Evolutionary conservation across 73 alveolate genomes (phyloP).

Genomic region (Paramecium sonneborni): DNA sequence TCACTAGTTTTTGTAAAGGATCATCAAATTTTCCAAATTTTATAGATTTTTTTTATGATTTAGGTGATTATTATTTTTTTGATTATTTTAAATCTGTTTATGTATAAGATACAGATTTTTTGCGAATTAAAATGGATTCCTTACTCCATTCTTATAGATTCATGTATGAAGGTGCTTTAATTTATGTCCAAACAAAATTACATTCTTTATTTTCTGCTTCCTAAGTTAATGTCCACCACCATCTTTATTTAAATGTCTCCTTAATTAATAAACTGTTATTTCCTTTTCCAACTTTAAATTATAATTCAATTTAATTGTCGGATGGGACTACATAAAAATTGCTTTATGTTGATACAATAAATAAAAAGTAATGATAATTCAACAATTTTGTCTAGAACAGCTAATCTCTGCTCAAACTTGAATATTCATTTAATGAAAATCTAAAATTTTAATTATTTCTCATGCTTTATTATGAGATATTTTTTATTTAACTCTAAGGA

Average conservation of each 20-base stretch:
- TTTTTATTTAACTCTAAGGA: neutral
- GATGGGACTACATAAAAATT: neutral
- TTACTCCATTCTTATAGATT: neutral
- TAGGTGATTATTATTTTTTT: neutral
- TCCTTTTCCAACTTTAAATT: constrained; percentile 3
- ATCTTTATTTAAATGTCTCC: neutral
- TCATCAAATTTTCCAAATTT: neutral
- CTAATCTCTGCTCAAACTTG: neutral
- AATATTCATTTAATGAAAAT: neutral
- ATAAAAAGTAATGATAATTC: neutral
- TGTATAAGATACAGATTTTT: neutral
- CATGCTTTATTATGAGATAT: neutral
- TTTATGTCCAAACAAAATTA: constrained; percentile 18
- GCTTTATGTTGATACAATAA: neutral
- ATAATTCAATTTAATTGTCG: neutral
- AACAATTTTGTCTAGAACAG: neutral
- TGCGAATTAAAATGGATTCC: neutral
- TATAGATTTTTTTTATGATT: neutral
- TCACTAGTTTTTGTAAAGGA: neutral
- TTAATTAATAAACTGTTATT: neutral
- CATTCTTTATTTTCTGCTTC: neutral
- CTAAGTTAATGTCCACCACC: neutral
- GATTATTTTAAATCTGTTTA: neutral
- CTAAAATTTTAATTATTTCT: neutral
- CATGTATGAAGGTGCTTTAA: neutral